phyloP scores from a whole-genome alignment of 345 rosid species.

The Populus davidiana region DNA sequence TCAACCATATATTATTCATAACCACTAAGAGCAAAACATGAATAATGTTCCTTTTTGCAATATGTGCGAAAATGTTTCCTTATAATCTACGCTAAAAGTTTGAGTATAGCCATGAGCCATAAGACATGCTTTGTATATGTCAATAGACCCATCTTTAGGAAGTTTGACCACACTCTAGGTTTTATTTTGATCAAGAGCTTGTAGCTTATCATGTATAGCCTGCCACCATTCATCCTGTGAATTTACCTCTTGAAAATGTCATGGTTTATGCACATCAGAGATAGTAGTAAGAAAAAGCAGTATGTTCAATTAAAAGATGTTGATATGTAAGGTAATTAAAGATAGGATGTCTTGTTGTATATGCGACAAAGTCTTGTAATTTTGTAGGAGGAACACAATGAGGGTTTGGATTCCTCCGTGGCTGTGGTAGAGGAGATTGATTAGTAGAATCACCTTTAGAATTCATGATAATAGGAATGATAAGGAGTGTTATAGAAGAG shows the following conservation, averaged over 20 bases:
- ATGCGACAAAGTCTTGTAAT: too few species aligned
- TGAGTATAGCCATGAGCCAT: too few species aligned
- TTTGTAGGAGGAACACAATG: too few species aligned
- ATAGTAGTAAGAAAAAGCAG: background rate
- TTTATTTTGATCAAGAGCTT: background rate
- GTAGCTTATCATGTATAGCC: background rate
- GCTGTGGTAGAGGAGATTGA: fast-evolving
- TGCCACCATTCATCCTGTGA: background rate
- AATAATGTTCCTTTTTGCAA: too few species aligned
- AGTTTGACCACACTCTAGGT: background rate
- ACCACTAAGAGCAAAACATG: fast-evolving
- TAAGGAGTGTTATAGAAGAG: too few species aligned
- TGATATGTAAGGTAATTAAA: background rate
- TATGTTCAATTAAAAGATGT: fast-evolving
- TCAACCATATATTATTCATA: too few species aligned
- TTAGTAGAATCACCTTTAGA: too few species aligned
- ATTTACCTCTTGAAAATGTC: background rate
- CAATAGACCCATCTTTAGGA: background rate
- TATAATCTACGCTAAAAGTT: too few species aligned
- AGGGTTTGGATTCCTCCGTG: fast-evolving
- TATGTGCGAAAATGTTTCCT: too few species aligned
- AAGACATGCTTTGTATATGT: background rate
- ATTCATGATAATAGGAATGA: too few species aligned
- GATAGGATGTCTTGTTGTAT: background rate
- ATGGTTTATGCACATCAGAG: background rate